Percentiles rank a stretch among this genome's conserved stretches.
Evolutionary conservation across 2,329 filamentous ascomycete genomes (phyloP).

Genomic region (Aplosporella prunicola): DNA sequence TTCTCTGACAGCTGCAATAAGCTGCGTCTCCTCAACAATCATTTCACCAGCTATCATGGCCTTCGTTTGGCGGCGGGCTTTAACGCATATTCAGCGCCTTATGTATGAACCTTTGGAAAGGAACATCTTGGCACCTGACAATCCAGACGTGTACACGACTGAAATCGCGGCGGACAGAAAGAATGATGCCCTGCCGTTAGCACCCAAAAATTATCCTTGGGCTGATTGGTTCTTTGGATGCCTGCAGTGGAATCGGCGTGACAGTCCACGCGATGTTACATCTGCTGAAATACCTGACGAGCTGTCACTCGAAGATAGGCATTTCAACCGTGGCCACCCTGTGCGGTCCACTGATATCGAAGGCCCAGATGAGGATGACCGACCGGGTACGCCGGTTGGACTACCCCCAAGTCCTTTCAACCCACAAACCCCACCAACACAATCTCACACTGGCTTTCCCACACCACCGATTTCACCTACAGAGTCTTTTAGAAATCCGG

Average conservation of each 20-base stretch:
- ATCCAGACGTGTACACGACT: conserved; percentile 12
- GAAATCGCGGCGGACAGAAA: conserved; percentile 22
- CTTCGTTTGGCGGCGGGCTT: conserved; percentile 5
- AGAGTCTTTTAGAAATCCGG: conserved; percentile 17
- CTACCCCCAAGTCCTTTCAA: not conserved
- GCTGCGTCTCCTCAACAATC: conserved; percentile 5
- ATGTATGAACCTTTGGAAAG: conserved; percentile 11
- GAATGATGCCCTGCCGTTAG: conserved; percentile 11
- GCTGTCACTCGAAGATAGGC: no score
- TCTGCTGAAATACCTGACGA: no score
- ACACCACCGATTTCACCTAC: conserved; percentile 19
- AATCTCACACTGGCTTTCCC: not conserved
- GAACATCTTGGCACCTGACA: conserved; percentile 7
- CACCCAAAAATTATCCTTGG: conserved; percentile 15
- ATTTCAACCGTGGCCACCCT: no score
- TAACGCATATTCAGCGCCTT: conserved; percentile 7
- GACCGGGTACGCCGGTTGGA: conserved; percentile 10
- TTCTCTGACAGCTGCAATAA: conserved; percentile 21
- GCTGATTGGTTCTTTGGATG: conserved; percentile 18
- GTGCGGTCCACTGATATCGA: no score
- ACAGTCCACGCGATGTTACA: not conserved
- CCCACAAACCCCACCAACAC: conserved; percentile 13
- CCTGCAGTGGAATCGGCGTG: conserved; percentile 20
- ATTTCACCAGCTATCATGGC: conserved; percentile 4
- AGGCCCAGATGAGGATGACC: conserved; percentile 5